Evolutionary conservation across 805 yeast species (phyloP), one percentile per base, ranked within the genome.

Genomic region (Metschnikowia matae): DNA sequence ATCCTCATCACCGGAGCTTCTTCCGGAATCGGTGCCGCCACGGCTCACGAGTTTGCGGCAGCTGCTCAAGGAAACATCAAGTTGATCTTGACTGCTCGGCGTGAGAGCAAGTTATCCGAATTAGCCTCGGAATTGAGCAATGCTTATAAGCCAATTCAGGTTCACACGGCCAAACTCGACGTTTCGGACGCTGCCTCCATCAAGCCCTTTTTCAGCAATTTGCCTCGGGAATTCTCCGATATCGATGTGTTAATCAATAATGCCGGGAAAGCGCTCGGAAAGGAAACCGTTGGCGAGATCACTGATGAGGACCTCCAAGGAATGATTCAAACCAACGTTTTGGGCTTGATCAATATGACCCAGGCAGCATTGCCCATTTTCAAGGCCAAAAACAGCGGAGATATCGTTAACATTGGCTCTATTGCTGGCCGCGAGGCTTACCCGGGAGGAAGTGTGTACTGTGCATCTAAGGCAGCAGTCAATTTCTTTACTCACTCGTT

Each of bases 1-100:
- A 55, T 71, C 8, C 60, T 71, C 39, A 67, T 71, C 42, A 71
- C 98, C n/a, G 98, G 98, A 54, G 98, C 98, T 6, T 88, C 96
- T 23, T 83, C 96, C 14, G 98, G 98, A 49, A 92, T 92, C 61
- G 99, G 98, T 11, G 82, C 82, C 57, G 94, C 96, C 48, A 90
- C 97, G 10, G 98, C 97, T 14, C 68, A 77, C 43, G 96, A 91
- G 65, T 83, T 89, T 57, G 94, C 96, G 40, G 82, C 74, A 20
- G 73, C 74, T 18, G 63, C 74, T 37, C 63, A 68, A 48, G 75
- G 75, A 17, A 58, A 68, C 34, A 62, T 70, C 51, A 67, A 58
- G 54, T 62, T 71, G 50, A 62, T 71, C 34, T 62, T 71, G 53
- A 66, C 74, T 5, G 75, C 75, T 8, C 65, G 75, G 55, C 63